A percentile compares a stretch with the other conserved stretches of the same genome.
Conservation (phyloP, 2,329 filamentous ascomycete species). For the Colletotrichum sp. region DNA sequence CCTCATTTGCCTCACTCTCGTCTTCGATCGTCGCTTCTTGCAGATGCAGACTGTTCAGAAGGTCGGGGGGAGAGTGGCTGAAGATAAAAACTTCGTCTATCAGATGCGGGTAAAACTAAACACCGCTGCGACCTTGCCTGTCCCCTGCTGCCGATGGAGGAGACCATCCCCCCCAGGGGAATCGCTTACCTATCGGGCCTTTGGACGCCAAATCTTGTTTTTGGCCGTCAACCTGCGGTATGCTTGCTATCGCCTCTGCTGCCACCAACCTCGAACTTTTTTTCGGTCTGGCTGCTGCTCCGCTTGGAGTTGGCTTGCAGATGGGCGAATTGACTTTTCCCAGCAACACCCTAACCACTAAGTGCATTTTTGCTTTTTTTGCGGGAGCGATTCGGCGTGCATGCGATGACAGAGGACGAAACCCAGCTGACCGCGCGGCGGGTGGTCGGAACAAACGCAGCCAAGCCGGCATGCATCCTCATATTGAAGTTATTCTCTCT, state of each 20-base stretch:
- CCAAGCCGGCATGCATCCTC: background rate
- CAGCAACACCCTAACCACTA: background rate
- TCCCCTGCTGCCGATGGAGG: background rate
- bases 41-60: background rate
- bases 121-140: background rate
- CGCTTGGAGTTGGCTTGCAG: background rate
- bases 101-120: background rate
- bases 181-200: constrained; percentile 1
- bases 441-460: background rate
- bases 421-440: background rate
- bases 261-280: background rate
- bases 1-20: background rate
- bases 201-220: constrained; percentile 11
- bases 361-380: background rate
- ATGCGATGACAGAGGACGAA: background rate
- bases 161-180: background rate
- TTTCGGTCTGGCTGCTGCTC: background rate
- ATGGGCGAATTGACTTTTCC: background rate
- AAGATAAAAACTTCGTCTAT: background rate
- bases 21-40: background rate
- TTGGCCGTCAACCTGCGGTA: background rate
- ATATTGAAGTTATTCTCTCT: background rate
- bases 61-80: background rate
- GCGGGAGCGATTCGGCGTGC: background rate
- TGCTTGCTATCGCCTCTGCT: background rate